Evolutionary conservation across 1,284 basidiomycete genomes (phyloP).

Genomic region (Microbotryum scabiosae): DNA sequence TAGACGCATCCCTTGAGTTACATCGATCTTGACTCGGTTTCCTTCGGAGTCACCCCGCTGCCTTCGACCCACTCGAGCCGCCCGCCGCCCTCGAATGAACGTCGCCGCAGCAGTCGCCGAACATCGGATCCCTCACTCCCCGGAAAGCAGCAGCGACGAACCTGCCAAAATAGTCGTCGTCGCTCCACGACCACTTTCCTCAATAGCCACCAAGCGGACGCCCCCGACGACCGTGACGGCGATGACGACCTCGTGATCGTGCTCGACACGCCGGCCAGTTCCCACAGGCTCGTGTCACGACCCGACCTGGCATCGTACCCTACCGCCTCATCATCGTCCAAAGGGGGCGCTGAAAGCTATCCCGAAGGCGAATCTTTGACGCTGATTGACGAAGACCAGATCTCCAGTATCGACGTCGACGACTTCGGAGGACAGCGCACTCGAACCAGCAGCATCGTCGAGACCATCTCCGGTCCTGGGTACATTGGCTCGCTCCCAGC

Average conservation of each 20-base stretch:
- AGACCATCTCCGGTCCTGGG: background rate
- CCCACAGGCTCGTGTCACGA: background rate
- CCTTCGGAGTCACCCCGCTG: conserved; percentile 9
- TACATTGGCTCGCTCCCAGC: conserved; percentile 25
- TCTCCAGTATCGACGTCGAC: too few species aligned
- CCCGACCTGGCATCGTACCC: background rate
- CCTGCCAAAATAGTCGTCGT: too few species aligned
- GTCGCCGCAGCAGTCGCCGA: conserved; percentile 1
- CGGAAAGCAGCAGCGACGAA: too few species aligned
- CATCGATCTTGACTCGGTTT: conserved; percentile 28
- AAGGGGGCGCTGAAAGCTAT: conserved; percentile 1
- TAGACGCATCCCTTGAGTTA: conserved; percentile 25
- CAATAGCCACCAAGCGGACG: background rate
- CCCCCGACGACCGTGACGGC: conserved; percentile 1
- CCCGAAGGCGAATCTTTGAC: background rate
- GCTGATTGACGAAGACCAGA: background rate
- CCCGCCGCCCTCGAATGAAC: conserved; percentile 1
- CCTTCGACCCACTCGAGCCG: background rate
- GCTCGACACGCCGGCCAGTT: conserved; percentile 12
- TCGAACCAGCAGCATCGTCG: background rate
- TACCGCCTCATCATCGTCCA: conserved; percentile 1
- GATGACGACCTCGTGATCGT: conserved; percentile 27
- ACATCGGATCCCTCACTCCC: background rate
- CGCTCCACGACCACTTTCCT: too few species aligned
- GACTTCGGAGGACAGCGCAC: background rate